Conservation (phyloP, 2,329 filamentous ascomycete species). For the Lecanicillium sp. region DNA sequence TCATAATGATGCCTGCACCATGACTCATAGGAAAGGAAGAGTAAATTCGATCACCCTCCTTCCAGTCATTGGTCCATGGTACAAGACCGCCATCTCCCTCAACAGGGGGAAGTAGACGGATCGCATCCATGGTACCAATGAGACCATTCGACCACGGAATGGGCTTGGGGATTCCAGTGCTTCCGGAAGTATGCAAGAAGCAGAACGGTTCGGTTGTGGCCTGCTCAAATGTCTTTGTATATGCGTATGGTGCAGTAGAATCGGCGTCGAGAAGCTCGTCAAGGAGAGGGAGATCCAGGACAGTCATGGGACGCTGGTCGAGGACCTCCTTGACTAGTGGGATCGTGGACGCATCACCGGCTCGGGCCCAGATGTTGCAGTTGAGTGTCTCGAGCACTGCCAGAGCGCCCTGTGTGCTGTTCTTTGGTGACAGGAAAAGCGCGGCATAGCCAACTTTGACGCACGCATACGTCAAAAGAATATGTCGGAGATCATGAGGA, state of each 20-base stretch:
- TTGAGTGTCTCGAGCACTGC: slow-evolving; percentile 26
- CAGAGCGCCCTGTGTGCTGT: slow-evolving; percentile 27
- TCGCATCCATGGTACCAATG: slow-evolving; percentile 30
- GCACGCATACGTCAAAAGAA: slow-evolving; percentile 25
- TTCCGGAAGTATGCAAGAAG: slow-evolving; percentile 36
- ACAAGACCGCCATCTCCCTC: slow-evolving; percentile 24
- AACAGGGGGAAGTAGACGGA: slow-evolving; percentile 27
- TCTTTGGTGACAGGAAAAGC: slow-evolving; percentile 29
- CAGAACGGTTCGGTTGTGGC: slow-evolving; percentile 30
- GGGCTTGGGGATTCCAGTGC: slow-evolving; percentile 36
- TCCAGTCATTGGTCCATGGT: slow-evolving; percentile 26
- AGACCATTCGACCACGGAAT: slow-evolving; percentile 30
- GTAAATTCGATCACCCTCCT: slow-evolving; percentile 25
- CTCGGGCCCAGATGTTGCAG: slow-evolving; percentile 27
- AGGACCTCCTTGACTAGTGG: slow-evolving; percentile 21
- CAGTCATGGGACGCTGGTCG: slow-evolving; percentile 20
- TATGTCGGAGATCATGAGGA: slow-evolving; percentile 27
- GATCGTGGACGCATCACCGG: slow-evolving; percentile 16
- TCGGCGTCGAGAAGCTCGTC: slow-evolving; percentile 23
- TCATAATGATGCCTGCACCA: slow-evolving; percentile 36
- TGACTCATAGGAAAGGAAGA: slow-evolving; percentile 33
- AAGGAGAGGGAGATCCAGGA: slow-evolving; percentile 24
- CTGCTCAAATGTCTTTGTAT: slow-evolving; percentile 27
- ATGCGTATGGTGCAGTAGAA: slow-evolving; percentile 20
- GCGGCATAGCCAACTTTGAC: slow-evolving; percentile 30